Percentiles rank a stretch among this genome's conserved stretches.
phyloP scores from a whole-genome alignment of 2,329 filamentous ascomycete genomes.

The Fusarium mundagurra region DNA sequence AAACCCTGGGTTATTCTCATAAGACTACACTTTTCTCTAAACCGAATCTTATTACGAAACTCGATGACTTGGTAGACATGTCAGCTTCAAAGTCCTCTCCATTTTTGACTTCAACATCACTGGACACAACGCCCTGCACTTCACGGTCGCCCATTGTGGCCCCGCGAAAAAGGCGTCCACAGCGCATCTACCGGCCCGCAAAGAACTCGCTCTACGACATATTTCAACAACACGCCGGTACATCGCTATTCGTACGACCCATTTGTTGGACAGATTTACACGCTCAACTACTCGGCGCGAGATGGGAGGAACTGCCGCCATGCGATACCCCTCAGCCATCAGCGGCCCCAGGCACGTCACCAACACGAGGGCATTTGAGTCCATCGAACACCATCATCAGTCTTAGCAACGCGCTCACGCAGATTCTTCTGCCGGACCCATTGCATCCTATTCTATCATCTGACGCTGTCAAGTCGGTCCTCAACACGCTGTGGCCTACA shows the following conservation, averaged over 20 bases:
- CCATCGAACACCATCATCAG: slow-evolving; percentile 55
- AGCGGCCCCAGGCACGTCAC: slow-evolving; percentile 46
- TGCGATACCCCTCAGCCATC: slow-evolving; percentile 55
- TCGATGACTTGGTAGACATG: too few species aligned
- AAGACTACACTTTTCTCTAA: too few species aligned
- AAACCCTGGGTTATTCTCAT: too few species aligned
- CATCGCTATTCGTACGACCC: slow-evolving; percentile 61
- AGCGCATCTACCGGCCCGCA: slow-evolving; percentile 53
- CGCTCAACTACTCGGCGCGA: slow-evolving; percentile 56
- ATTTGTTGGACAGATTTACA: slow-evolving; percentile 67
- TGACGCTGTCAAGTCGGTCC: slow-evolving; percentile 55
- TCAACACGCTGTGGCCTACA: slow-evolving; percentile 57
- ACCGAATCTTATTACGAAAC: too few species aligned
- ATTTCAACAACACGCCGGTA: slow-evolving; percentile 59
- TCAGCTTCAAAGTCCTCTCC: too few species aligned
- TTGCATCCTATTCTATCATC: slow-evolving; percentile 49
- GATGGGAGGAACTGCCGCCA: slow-evolving; percentile 56
- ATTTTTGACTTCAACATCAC: too few species aligned
- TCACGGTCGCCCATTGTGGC: slow-evolving; percentile 36
- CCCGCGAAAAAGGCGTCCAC: slow-evolving; percentile 40
- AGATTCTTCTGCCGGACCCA: slow-evolving; percentile 51
- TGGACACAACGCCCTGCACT: slow-evolving; percentile 39
- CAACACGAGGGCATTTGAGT: slow-evolving; percentile 49
- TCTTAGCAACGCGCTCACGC: slow-evolving; percentile 56
- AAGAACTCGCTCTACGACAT: slow-evolving; percentile 63